phyloP scores from a whole-genome alignment of 2,329 filamentous ascomycete genomes.

The Lanzia echinophila region DNA sequence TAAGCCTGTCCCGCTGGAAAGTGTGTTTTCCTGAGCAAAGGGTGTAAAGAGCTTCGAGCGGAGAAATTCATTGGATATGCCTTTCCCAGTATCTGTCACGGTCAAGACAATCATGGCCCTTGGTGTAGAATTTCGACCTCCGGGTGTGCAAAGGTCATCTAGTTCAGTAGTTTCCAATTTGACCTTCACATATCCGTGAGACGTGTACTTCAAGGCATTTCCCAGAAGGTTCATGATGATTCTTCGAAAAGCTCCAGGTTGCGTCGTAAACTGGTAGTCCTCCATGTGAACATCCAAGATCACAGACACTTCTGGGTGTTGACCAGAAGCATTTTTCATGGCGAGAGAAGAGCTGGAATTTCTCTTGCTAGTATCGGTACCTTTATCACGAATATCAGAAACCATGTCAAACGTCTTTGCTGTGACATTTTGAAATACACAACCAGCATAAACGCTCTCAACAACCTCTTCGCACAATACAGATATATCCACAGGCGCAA shows the following conservation, averaged over 20 bases:
- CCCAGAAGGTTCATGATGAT: constrained; percentile 58
- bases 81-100: constrained; percentile 67
- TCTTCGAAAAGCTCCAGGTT: constrained; percentile 45
- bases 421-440: constrained; percentile 29
- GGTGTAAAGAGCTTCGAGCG: constrained; percentile 54
- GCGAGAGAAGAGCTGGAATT: background rate
- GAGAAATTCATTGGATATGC: constrained; percentile 59
- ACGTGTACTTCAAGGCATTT: constrained; percentile 58
- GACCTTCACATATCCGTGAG: constrained; percentile 44
- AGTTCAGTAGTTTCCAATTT: constrained; percentile 22
- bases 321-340: constrained; percentile 1
- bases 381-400: constrained; percentile 14
- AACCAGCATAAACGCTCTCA: constrained; percentile 31
- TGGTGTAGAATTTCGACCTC: constrained; percentile 16
- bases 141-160: constrained; percentile 19
- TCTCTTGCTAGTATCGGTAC: constrained; percentile 9
- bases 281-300: constrained; percentile 26
- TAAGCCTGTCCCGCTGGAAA: constrained; percentile 56
- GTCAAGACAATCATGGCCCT: constrained; percentile 48
- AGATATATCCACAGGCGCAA: constrained; percentile 29
- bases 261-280: constrained; percentile 38
- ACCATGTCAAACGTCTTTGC: constrained; percentile 29
- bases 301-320: constrained; percentile 23
- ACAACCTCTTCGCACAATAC: constrained; percentile 31
- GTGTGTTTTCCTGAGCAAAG: constrained; percentile 56